A percentile compares a stretch with the other conserved stretches of the same genome.
Evolutionary conservation across 805 yeast genomes (phyloP).

Genomic region (Blastobotrys robertii): DNA sequence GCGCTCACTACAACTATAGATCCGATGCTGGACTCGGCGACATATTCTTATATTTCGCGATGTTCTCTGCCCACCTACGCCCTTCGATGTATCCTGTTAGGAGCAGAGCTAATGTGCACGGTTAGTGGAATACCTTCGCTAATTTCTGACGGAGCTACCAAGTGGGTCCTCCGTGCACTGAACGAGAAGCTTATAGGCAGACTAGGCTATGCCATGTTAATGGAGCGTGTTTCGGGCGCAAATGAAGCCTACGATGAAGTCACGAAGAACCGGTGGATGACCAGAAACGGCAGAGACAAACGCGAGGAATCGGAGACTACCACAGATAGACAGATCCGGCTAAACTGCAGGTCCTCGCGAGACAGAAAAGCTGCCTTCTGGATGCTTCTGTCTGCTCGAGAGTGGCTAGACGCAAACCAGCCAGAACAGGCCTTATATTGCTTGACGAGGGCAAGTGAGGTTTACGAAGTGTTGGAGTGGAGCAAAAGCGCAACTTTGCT

Average conservation of each 20-base stretch:
- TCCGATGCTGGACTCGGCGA: constrained; percentile 59
- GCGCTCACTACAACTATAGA: constrained; percentile 37
- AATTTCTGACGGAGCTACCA: constrained; percentile 37
- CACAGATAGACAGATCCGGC: background rate
- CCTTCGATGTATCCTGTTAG: constrained; percentile 53
- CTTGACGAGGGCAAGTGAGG: constrained; percentile 10
- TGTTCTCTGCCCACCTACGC: constrained; percentile 61
- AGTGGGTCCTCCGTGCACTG: constrained; percentile 37
- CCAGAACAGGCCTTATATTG: constrained; percentile 5
- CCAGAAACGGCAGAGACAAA: constrained; percentile 25
- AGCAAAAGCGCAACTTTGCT: constrained; percentile 9
- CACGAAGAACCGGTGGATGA: constrained; percentile 11
- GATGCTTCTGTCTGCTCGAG: constrained; percentile 62
- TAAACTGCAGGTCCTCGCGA: constrained; percentile 39
- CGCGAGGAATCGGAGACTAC: background rate
- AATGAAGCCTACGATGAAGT: constrained; percentile 28
- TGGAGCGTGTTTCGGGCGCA: constrained; percentile 47
- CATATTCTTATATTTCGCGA: constrained; percentile 67
- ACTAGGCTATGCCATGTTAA: constrained; percentile 39
- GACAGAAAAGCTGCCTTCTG: constrained; percentile 69
- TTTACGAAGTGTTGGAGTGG: constrained; percentile 20
- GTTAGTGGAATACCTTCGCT: constrained; percentile 29
- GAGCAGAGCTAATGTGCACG: constrained; percentile 56
- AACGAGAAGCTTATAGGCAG: constrained; percentile 30
- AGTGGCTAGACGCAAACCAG: constrained; percentile 41